phyloP scores from a whole-genome alignment of 2,329 filamentous ascomycete species.

The Chaetothyriales sp. region DNA sequence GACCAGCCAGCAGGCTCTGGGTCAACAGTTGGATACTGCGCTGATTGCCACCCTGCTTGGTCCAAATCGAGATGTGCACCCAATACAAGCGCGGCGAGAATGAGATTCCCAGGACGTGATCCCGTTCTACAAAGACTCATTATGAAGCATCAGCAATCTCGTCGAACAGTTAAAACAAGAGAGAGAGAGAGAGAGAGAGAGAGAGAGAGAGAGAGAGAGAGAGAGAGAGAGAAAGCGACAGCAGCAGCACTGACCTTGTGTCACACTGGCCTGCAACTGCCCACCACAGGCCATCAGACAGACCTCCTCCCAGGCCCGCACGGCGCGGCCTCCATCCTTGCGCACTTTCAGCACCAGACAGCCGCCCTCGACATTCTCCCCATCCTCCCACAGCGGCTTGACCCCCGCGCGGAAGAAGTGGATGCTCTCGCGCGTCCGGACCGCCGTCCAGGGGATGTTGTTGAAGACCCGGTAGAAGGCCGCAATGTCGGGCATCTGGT shows the following conservation, averaged over 20 bases:
- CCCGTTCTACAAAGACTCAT: conserved; percentile 43
- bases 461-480: conserved; percentile 67
- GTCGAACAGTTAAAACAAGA: neutral
- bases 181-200: neutral
- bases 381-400: conserved; percentile 68
- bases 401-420: conserved; percentile 70
- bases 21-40: conserved; percentile 63
- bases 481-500: conserved; percentile 28
- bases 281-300: conserved; percentile 17
- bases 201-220: neutral
- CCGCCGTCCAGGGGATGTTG: conserved; percentile 60
- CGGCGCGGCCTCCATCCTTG: conserved; percentile 38
- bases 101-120: conserved; percentile 74
- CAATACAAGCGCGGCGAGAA: conserved; percentile 80
- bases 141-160: neutral
- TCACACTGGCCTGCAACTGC: conserved; percentile 49
- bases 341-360: conserved; percentile 85
- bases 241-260: conserved; percentile 48
- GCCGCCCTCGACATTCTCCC: conserved; percentile 70
- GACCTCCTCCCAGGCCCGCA: conserved; percentile 17
- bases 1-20: conserved; percentile 54
- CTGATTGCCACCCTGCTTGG: conserved; percentile 69
- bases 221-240: neutral
- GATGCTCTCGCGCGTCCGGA: conserved; percentile 62
- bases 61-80: conserved; percentile 82